These are phyloP conservation scores for Thelephora terrestris DNA, from an alignment of 1,284 basidiomycete genomes.

Conservation along the genomic window DNA sequence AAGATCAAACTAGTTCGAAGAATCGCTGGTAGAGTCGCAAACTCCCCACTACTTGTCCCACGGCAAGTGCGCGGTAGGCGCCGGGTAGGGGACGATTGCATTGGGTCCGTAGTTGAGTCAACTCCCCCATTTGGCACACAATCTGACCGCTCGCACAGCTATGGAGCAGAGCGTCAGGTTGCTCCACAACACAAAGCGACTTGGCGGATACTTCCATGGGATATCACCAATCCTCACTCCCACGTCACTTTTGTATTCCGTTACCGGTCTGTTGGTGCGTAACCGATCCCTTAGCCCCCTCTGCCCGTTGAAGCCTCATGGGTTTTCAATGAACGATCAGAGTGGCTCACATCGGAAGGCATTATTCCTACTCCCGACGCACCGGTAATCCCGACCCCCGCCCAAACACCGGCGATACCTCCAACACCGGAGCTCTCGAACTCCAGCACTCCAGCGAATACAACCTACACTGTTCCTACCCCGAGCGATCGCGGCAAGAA, in stretches of 20 bases:
- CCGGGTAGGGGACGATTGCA: slow-evolving; percentile 11
- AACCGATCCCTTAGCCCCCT: not conserved
- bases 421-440: not conserved
- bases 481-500: not conserved
- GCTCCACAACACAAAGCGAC: slow-evolving; percentile 34
- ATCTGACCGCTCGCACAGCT: slow-evolving; percentile 22
- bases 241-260: slow-evolving; percentile 51
- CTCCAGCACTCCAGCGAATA: not conserved
- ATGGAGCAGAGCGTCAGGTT: slow-evolving; percentile 30
- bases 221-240: slow-evolving; percentile 27
- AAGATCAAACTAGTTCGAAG: slow-evolving; percentile 42
- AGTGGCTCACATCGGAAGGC: slow-evolving; percentile 18
- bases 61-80: slow-evolving; percentile 11
- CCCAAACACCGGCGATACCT: not conserved
- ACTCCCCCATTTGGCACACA: not conserved
- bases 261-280: slow-evolving; percentile 41
- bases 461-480: not conserved
- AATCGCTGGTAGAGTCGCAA: slow-evolving; percentile 16
- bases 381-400: not conserved
- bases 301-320: not conserved
- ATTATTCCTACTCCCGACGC: slow-evolving; percentile 13
- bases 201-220: slow-evolving; percentile 39
- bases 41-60: slow-evolving; percentile 12
- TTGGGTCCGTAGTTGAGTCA: slow-evolving; percentile 8
- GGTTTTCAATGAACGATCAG: slow-evolving; percentile 6